Evolutionary conservation across 495 filamentous ascomycete genomes (phyloP), one percentile per base, ranked within the genome.

Genomic region (Endocarpon pusillum): DNA sequence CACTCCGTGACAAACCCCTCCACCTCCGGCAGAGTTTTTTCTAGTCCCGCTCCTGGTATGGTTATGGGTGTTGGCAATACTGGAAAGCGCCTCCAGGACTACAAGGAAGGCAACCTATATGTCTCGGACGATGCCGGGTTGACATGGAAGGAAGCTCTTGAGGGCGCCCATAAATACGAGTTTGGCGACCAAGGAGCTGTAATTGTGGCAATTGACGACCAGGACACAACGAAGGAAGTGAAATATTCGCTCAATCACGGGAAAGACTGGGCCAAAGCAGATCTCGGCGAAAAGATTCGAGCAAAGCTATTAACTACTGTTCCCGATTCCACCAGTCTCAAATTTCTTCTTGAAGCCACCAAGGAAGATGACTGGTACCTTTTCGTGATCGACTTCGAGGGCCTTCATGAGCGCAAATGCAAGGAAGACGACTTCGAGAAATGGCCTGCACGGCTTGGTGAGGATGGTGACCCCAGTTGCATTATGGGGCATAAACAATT

Each of bases 401-500:
- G 66, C 12, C 59, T 94, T 22, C 78, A 92, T 46, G 76, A 92
- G 47, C 58, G 64, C 15, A 75, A 84, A 42, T 96, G 91, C 56
- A 69, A 73, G 34, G 64, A 81, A 4, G 58, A 63, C 19, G 89
- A 97, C 46, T 76, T 91, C 47, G 83, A 94, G 47, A 61, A 73
- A 33, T 97, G 89, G 89, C 68, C 63, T 34, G 91, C 87, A 16
- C 71, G 85, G 5, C 57, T 78, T 10, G 76, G 93, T 51, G 69
- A 83, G 19, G 66, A 93, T 1, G 75, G 75, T 2, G 65, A 91
- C 17, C 69, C 83, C 12, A 78, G 74, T 26, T 97, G 89, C 51
- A 61, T 97, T 41, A 94, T 96, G 89, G 89, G 89, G 4, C 84
- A 87, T 42, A 84, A 73, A 37, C 85, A 96, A 51, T 81, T 59